Evolutionary conservation across 805 yeast species (phyloP).

Genomic region (Pichia rugopelliculosa): DNA sequence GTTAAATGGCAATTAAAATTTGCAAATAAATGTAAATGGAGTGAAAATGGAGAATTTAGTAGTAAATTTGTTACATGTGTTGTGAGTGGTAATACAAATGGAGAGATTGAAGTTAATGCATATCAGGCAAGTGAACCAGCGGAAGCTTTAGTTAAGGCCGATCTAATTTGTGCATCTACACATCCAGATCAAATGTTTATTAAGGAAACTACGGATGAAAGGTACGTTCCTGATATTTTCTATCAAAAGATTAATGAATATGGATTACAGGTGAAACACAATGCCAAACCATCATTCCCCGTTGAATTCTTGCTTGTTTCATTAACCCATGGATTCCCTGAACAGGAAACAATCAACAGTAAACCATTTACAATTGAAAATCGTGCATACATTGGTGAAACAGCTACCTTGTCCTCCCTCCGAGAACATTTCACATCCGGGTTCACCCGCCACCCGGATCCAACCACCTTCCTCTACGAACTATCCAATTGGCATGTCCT

Average conservation of each 20-base stretch:
- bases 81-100: slow-evolving; percentile 77
- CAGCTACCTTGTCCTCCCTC: slow-evolving; percentile 27
- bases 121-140: slow-evolving; percentile 87
- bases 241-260: slow-evolving; percentile 83
- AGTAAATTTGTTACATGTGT: slow-evolving; percentile 93
- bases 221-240: slow-evolving; percentile 93
- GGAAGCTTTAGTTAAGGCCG: slow-evolving; percentile 82
- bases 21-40: slow-evolving; percentile 59
- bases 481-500: background rate
- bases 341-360: slow-evolving; percentile 47
- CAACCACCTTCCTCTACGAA: background rate
- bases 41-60: slow-evolving; percentile 58
- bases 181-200: slow-evolving; percentile 84
- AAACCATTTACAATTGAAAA: slow-evolving; percentile 69
- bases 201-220: slow-evolving; percentile 57
- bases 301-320: slow-evolving; percentile 85
- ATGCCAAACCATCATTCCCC: slow-evolving; percentile 89
- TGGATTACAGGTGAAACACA: slow-evolving; percentile 75
- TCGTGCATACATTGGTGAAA: slow-evolving; percentile 64
- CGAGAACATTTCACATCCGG: background rate
- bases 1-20: slow-evolving; percentile 64
- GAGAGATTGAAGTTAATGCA: slow-evolving; percentile 84
- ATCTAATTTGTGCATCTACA: slow-evolving; percentile 77
- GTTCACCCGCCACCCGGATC: background rate
- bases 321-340: slow-evolving; percentile 88